Evolutionary conservation across 495 filamentous ascomycete genomes (phyloP).

Genomic region (Friedmanniomyces endolithicus): DNA sequence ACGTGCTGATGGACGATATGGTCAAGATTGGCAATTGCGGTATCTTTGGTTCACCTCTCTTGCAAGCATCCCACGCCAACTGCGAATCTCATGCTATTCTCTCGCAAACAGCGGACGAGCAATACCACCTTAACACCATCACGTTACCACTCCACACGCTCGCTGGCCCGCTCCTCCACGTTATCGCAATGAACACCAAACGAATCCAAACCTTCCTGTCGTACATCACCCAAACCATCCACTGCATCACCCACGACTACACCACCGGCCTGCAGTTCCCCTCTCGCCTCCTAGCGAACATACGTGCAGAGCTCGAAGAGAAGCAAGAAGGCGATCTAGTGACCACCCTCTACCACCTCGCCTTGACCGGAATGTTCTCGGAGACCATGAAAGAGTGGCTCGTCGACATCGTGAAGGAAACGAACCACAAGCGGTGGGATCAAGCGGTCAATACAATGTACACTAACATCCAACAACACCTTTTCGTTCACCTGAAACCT

Average conservation of each 20-base stretch:
- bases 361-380: slow-evolving; percentile 71
- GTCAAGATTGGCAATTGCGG: slow-evolving; percentile 65
- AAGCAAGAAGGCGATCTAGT: slow-evolving; percentile 52
- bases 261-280: slow-evolving; percentile 48
- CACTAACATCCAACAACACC: slow-evolving; percentile 59
- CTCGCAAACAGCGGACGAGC: not conserved
- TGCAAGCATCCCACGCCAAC: slow-evolving; percentile 60
- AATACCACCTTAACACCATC: not conserved
- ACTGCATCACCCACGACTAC: slow-evolving; percentile 17
- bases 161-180: slow-evolving; percentile 7
- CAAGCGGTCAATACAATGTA: slow-evolving; percentile 68
- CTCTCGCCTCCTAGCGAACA: slow-evolving; percentile 56
- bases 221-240: slow-evolving; percentile 13
- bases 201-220: slow-evolving; percentile 4
- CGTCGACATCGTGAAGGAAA: slow-evolving; percentile 71
- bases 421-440: slow-evolving; percentile 91
- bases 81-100: slow-evolving; percentile 62
- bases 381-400: slow-evolving; percentile 73
- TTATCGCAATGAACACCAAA: slow-evolving; percentile 16
- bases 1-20: slow-evolving; percentile 79
- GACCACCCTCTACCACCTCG: slow-evolving; percentile 71
- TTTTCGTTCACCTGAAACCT: slow-evolving; percentile 78
- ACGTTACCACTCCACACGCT: slow-evolving; percentile 10
- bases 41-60: slow-evolving; percentile 20
- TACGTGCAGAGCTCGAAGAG: slow-evolving; percentile 53